Evolutionary conservation across 2,329 filamentous ascomycete species (phyloP).

Genomic region (Botryosphaeria dothidea): DNA sequence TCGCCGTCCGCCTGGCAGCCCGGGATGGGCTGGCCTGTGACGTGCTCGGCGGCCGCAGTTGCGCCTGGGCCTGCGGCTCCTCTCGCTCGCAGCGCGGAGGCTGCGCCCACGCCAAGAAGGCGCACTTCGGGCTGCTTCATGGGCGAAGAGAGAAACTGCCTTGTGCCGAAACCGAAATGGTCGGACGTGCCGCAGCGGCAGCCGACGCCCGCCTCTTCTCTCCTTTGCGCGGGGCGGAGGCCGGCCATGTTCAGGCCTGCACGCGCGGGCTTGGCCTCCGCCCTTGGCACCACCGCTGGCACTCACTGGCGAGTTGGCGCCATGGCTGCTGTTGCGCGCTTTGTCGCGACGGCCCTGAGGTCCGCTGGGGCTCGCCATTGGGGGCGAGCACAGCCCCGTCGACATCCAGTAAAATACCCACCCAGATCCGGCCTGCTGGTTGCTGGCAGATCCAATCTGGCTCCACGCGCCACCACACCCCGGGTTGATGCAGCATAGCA

Average conservation of each 20-base stretch:
- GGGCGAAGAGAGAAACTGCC: not conserved
- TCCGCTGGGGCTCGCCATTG: slow-evolving; percentile 1
- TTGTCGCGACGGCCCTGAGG: not conserved
- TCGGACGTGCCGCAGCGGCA: not conserved
- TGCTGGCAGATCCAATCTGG: not conserved
- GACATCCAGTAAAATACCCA: not conserved
- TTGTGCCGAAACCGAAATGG: not conserved
- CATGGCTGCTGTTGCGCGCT: not conserved
- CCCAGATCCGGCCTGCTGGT: not conserved
- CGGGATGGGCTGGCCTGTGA: not conserved
- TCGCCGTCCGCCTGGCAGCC: not conserved
- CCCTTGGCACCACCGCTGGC: not conserved
- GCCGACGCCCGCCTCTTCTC: not conserved
- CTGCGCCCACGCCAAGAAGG: slow-evolving; percentile 6
- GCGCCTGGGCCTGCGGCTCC: not conserved
- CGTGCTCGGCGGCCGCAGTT: not conserved
- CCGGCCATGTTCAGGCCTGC: not conserved
- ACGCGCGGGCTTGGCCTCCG: slow-evolving; percentile 14
- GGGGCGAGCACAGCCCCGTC: slow-evolving; percentile 4
- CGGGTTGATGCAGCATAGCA: not conserved
- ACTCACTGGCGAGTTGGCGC: not conserved
- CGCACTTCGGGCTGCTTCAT: not conserved
- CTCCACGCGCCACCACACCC: not conserved
- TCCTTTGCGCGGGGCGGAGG: not conserved
- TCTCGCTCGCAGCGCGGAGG: not conserved